Conservation (phyloP, 164 flowering plant genomes). For the Aristolochia contorta region DNA sequence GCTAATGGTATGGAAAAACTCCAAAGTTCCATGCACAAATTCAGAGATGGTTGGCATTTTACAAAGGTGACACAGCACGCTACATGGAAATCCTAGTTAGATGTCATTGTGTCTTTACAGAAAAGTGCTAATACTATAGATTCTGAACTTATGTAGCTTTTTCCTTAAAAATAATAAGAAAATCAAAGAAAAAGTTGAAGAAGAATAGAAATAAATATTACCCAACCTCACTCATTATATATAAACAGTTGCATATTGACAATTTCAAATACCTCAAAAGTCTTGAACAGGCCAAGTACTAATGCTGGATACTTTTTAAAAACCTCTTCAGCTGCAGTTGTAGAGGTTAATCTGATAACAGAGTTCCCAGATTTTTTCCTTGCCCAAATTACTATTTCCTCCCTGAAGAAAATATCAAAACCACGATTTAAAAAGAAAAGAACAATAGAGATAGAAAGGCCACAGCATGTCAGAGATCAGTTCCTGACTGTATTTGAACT, state of each 20-base stretch:
- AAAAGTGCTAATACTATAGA: no score
- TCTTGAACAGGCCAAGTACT: conserved; percentile 59
- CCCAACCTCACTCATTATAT: background rate
- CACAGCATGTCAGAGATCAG: no score
- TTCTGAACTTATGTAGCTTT: no score
- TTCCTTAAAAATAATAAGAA: no score
- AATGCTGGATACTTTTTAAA: conserved; percentile 41
- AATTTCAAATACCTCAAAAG: conserved; percentile 53
- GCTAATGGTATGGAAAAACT: background rate
- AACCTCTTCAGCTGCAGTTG: conserved; percentile 50
- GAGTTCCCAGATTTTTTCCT: conserved; percentile 82
- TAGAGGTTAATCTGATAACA: conserved; percentile 45
- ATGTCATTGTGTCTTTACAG: no score
- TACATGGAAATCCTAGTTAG: no score
- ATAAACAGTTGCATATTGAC: background rate
- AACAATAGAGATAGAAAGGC: background rate
- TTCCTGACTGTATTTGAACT: background rate
- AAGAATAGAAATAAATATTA: background rate
- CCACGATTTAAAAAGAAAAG: background rate
- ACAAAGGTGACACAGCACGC: no score
- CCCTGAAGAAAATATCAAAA: conserved; percentile 32
- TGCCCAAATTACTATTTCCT: conserved; percentile 80
- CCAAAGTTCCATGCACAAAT: no score
- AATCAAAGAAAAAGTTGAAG: background rate
- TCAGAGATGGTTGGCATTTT: no score